phyloP scores from a whole-genome alignment of 2,329 filamentous ascomycete species.

The Colletotrichum sp. region DNA sequence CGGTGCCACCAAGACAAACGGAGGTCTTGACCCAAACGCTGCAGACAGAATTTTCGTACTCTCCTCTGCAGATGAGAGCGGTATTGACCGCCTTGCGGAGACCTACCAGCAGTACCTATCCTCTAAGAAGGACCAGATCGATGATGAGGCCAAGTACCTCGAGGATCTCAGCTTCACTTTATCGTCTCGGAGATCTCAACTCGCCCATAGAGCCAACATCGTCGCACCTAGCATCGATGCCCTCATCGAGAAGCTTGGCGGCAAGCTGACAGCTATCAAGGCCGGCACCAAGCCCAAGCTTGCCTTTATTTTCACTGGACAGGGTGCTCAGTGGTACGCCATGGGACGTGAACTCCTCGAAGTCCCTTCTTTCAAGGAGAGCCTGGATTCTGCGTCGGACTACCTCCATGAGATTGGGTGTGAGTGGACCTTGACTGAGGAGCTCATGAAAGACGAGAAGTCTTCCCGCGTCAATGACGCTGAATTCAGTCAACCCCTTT shows the following conservation, averaged over 20 bases:
- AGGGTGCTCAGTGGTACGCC: constrained; percentile 28
- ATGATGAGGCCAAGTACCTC: not conserved
- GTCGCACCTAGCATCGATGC: not conserved
- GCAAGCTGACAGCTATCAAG: no score
- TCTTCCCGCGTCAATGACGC: constrained; percentile 25
- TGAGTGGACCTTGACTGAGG: constrained; percentile 25
- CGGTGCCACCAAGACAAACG: not conserved
- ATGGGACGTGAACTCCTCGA: constrained; percentile 30
- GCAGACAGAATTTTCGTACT: not conserved
- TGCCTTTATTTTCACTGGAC: constrained; percentile 28
- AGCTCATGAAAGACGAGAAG: constrained; percentile 21
- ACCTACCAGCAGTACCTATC: not conserved
- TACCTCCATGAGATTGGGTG: constrained; percentile 23
- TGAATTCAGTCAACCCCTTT: constrained; percentile 33
- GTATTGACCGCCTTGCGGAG: not conserved
- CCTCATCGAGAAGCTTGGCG: not conserved
- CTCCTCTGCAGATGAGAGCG: not conserved
- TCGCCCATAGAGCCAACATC: not conserved
- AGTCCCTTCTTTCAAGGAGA: constrained; percentile 40
- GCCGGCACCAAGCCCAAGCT: not conserved
- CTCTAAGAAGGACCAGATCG: not conserved
- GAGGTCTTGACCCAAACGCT: not conserved
- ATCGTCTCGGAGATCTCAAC: not conserved
- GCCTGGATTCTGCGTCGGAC: not conserved
- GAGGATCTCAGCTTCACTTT: not conserved